Percentiles rank a stretch among this genome's conserved stretches.
Evolutionary conservation across 2,329 filamentous ascomycete genomes (phyloP).

Genomic region (Pyrenochaeta sp.): DNA sequence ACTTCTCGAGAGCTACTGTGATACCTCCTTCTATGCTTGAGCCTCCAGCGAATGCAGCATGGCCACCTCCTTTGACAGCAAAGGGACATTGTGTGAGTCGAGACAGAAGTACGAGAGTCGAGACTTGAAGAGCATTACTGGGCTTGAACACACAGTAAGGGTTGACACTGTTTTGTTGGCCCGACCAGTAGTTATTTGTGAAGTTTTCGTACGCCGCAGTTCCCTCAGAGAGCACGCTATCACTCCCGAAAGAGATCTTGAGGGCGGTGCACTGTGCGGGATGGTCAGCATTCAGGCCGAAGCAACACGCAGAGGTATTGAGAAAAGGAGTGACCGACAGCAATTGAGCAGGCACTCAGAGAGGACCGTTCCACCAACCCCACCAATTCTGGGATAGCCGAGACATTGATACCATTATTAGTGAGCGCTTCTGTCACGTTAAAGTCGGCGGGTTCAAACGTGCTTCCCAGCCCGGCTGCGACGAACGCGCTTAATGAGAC

Average conservation of each 20-base stretch:
- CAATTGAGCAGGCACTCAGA: constrained; percentile 24
- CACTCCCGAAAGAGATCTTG: constrained; percentile 17
- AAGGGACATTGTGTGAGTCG: constrained; percentile 46
- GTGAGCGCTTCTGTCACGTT: constrained; percentile 30
- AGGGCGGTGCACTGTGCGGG: constrained; percentile 28
- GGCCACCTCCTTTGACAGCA: constrained; percentile 50
- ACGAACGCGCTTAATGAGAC: constrained; percentile 6
- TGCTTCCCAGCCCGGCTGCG: constrained; percentile 5
- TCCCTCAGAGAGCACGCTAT: constrained; percentile 22
- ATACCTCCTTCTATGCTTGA: constrained; percentile 46
- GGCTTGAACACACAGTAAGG: constrained; percentile 43
- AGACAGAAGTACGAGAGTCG: constrained; percentile 30
- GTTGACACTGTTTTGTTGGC: constrained; percentile 31
- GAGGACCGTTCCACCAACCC: constrained; percentile 12
- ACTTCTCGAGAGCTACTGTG: constrained; percentile 36
- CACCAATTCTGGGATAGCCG: constrained; percentile 22
- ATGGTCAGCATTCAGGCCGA: background rate
- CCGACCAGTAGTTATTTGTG: constrained; percentile 34
- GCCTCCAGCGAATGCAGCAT: constrained; percentile 35
- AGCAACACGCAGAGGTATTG: background rate
- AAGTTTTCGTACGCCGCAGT: constrained; percentile 30
- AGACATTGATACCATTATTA: constrained; percentile 25
- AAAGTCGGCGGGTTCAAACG: constrained; percentile 28
- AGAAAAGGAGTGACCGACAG: constrained; percentile 19
- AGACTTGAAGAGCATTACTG: constrained; percentile 22